Percentiles rank a stretch among this genome's conserved stretches.
These are phyloP conservation scores for Quercus suber DNA, from an alignment of 306 rosid genomes.

Conservation along the genomic window DNA sequence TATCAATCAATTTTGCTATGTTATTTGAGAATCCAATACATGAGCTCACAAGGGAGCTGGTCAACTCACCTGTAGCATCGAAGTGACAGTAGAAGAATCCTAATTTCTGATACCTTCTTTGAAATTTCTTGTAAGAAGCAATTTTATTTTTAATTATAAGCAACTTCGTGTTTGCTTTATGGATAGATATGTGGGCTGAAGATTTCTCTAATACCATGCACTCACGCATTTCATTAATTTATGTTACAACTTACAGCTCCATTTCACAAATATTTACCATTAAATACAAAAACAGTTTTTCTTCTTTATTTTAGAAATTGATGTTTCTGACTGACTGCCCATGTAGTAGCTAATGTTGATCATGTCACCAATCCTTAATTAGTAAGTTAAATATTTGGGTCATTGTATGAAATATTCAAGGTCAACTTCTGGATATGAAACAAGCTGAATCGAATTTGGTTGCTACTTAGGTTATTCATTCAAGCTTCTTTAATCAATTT, in stretches of 20 bases:
- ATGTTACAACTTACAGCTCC: too few species aligned
- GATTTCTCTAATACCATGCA: too few species aligned
- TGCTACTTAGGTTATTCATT: neutral
- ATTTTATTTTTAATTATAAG: neutral
- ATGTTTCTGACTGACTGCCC: too few species aligned
- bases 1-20: neutral
- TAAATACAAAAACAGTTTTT: too few species aligned
- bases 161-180: neutral
- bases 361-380: too few species aligned
- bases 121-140: neutral
- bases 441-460: neutral
- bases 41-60: neutral
- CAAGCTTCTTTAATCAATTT: neutral
- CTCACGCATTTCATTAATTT: too few species aligned
- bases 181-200: neutral
- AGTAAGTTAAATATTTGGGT: too few species aligned
- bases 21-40: neutral
- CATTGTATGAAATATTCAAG: neutral
- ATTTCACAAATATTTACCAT: too few species aligned
- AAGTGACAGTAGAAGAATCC: neutral
- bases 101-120: neutral
- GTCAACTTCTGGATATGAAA: neutral
- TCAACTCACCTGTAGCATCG: neutral
- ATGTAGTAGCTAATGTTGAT: too few species aligned
- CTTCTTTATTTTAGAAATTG: too few species aligned